These are phyloP conservation scores for Aureobasidium sp. DNA, from an alignment of 2,329 filamentous ascomycete species.

Conservation along the genomic window DNA sequence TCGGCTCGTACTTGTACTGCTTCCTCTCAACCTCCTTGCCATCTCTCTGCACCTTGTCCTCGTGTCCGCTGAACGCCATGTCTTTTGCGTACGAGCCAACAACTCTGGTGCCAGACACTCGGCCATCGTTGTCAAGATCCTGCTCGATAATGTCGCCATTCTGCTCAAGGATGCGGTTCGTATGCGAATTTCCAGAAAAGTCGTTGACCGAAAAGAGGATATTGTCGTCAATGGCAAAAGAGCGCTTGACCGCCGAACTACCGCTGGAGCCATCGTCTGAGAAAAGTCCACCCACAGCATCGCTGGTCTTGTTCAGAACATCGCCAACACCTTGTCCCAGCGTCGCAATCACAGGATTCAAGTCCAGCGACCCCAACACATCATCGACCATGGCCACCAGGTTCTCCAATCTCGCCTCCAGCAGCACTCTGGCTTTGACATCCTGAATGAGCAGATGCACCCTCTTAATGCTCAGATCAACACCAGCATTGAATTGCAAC, in stretches of 20 bases:
- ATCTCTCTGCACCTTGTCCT: constrained; percentile 20
- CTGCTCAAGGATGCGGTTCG: constrained; percentile 47
- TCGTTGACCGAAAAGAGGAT: constrained; percentile 54
- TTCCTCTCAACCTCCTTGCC: constrained; percentile 18
- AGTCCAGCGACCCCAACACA: constrained; percentile 49
- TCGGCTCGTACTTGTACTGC: constrained; percentile 22
- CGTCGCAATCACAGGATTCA: constrained; percentile 48
- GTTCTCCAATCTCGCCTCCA: constrained; percentile 52
- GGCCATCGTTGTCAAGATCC: constrained; percentile 40
- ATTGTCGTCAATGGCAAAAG: constrained; percentile 46
- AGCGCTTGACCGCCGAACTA: constrained; percentile 26
- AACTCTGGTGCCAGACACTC: constrained; percentile 38
- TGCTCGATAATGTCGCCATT: constrained; percentile 55
- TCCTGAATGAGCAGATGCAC: constrained; percentile 50
- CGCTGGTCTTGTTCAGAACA: constrained; percentile 15
- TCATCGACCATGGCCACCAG: constrained; percentile 51
- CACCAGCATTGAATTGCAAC: constrained; percentile 52
- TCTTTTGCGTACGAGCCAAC: constrained; percentile 50
- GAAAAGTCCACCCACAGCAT: constrained; percentile 2
- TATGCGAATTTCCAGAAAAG: constrained; percentile 42
- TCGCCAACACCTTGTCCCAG: constrained; percentile 14
- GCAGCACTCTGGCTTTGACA: constrained; percentile 48
- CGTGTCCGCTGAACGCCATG: constrained; percentile 42
- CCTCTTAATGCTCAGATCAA: constrained; percentile 49
- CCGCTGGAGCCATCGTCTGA: neutral